These are phyloP conservation scores for Syzygium jambos DNA, from an alignment of 345 rosid species.

Conservation along the genomic window DNA sequence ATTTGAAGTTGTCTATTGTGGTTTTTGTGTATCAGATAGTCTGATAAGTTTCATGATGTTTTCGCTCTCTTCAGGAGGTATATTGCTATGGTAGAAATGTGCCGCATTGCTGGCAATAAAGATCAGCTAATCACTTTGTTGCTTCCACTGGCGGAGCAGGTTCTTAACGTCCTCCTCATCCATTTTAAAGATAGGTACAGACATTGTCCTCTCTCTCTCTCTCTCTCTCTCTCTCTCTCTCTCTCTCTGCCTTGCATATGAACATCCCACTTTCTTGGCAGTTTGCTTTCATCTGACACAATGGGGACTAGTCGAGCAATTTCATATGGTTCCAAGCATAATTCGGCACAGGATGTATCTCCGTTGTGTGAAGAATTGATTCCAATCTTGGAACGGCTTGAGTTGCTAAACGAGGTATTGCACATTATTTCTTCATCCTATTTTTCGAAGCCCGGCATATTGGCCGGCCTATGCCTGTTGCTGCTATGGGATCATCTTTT, in stretches of 20 bases:
- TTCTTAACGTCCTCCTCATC: conserved; percentile 62
- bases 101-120: conserved; percentile 63
- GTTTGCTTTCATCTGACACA: conserved; percentile 30
- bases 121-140: conserved; percentile 69
- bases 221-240: background rate
- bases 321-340: conserved; percentile 31
- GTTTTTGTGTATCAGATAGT: background rate
- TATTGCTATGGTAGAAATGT: conserved; percentile 93
- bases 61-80: conserved; percentile 60
- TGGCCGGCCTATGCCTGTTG: background rate
- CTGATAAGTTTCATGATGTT: background rate
- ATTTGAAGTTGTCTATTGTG: background rate
- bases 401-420: conserved; percentile 70
- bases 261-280: conserved; percentile 15
- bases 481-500: background rate
- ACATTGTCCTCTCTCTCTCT: background rate
- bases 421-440: background rate
- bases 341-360: conserved; percentile 31
- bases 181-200: conserved; percentile 80
- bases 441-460: background rate
- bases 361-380: conserved; percentile 49
- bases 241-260: background rate
- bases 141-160: conserved; percentile 67
- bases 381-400: conserved; percentile 74
- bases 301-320: conserved; percentile 17